Conservation (phyloP, 345 rosid species). For the Citrus australasica region DNA sequence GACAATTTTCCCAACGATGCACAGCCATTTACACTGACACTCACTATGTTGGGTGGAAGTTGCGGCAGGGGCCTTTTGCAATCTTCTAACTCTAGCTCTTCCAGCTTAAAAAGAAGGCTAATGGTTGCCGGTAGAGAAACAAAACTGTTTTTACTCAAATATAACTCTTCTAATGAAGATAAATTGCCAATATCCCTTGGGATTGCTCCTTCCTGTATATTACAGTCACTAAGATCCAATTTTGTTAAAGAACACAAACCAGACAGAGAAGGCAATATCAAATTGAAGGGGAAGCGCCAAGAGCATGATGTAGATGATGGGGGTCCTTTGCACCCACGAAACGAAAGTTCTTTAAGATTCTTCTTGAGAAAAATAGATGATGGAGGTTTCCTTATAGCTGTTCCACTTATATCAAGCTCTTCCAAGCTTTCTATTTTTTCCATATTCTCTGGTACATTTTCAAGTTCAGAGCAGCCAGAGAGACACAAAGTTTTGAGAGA, state of each 20-base stretch:
- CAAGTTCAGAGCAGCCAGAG: too few relatives aligned
- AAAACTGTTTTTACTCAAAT: too few relatives aligned
- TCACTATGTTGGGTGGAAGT: slow-evolving; percentile 16
- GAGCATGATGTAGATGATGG: too few relatives aligned
- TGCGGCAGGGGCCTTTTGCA: slow-evolving; percentile 8
- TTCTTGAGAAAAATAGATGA: background rate
- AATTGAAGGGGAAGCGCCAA: background rate
- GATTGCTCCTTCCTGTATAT: too few relatives aligned
- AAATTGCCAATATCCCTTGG: too few relatives aligned
- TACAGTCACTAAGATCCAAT: too few relatives aligned
- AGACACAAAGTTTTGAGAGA: too few relatives aligned
- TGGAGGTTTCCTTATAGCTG: background rate
- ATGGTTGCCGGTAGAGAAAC: too few relatives aligned
- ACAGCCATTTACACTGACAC: slow-evolving; percentile 5
- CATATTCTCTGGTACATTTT: too few relatives aligned
- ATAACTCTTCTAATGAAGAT: too few relatives aligned
- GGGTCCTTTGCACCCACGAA: background rate
- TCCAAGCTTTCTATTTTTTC: background rate
- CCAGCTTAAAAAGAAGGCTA: too few relatives aligned
- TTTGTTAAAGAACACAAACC: background rate
- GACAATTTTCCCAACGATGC: slow-evolving; percentile 12
- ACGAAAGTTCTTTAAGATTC: background rate
- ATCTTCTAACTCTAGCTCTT: background rate
- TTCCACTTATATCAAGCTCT: background rate
- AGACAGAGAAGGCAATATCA: background rate